Evolutionary conservation across 345 rosid genomes (phyloP).

Genomic region (Populus ilicifolia): DNA sequence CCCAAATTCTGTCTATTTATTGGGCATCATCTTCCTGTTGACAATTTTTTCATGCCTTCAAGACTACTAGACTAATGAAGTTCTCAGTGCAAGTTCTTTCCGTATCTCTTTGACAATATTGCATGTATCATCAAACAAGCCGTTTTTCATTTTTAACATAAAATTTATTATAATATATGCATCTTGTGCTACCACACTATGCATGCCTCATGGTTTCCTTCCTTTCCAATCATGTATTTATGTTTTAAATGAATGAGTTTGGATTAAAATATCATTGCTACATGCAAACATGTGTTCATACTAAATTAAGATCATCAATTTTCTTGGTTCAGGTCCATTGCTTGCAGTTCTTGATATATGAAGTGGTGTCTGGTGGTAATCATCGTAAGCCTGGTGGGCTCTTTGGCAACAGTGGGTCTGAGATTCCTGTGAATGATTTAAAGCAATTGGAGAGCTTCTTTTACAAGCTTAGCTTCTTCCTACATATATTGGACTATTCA

Average conservation of each 20-base stretch:
- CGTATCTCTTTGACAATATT: not conserved
- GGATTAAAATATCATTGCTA: not conserved
- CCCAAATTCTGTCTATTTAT: not conserved
- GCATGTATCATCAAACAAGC: not conserved
- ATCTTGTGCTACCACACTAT: not conserved
- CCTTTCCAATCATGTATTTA: not conserved
- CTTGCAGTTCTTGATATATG: slow-evolving; percentile 93
- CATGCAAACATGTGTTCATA: not conserved
- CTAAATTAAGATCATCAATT: not conserved
- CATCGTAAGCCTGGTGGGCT: slow-evolving; percentile 97
- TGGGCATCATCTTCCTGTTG: not conserved
- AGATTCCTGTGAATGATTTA: slow-evolving; percentile 85
- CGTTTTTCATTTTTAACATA: not conserved
- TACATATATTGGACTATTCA: slow-evolving; percentile 89
- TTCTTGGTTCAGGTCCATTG: slow-evolving; percentile 72
- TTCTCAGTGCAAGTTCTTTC: not conserved
- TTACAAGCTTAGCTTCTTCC: slow-evolving; percentile 96
- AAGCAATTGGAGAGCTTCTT: slow-evolving; percentile 95
- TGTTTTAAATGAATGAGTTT: not conserved
- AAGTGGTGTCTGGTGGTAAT: slow-evolving; percentile 99
- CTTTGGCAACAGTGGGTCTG: slow-evolving; percentile 96
- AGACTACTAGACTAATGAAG: not conserved
- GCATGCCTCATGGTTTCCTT: not conserved
- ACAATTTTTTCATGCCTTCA: not conserved
- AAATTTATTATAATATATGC: not conserved